Base-by-base conservation (phyloP, 2,329 filamentous ascomycete species). In the Phaeosphaeriaceae sp. region DNA sequence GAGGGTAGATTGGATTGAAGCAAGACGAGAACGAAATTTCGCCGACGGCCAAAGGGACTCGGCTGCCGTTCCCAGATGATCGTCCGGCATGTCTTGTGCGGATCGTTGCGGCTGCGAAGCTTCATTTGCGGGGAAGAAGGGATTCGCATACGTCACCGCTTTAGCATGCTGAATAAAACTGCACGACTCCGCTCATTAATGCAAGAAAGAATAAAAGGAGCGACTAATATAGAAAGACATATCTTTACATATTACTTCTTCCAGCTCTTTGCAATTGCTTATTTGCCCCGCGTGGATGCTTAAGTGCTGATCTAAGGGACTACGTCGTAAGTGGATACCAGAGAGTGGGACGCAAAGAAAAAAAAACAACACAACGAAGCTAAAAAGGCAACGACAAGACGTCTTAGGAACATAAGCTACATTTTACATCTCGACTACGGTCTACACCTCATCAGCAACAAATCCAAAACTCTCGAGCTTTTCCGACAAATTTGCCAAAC, bases 61-160 rank as follows among this genome's bases (percentile, higher is more conserved):
- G 13, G 30, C 30, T 35, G 30, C 30, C 30, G 6, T 35, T 35
- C 30, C 15, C 35, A 17, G 35, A 40, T 3, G 35, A 40, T 40
- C 35, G 35, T 40, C 47, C 47, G 47, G 24, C n/a, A 49, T 19
- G 21, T 7, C 17, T 26, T 10, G 23, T 10, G 23, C 10, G 23
- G 47, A 28, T 26, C 23, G 24, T 49, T 19, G 47, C 47, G 47
- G 23, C 47, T 49, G 35, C 35, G 35, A 40, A 47, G 47, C 47
- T 49, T 28, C 35, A 40, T 49, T 49, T 49, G 47, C 47, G 47
- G 47, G 47, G 47, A 49, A 49, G 22, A n/a, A 15, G 47, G 24
- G 15, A 13, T 3, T 6, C 10, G 23, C 24, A 30, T 49, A 49
- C 47, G 47, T 49, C 47, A 49, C n/a, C 8, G 9, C 15, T 15